Base-by-base conservation (phyloP, 371 early-diverging fungal genomes). In the Circinella minor region DNA sequence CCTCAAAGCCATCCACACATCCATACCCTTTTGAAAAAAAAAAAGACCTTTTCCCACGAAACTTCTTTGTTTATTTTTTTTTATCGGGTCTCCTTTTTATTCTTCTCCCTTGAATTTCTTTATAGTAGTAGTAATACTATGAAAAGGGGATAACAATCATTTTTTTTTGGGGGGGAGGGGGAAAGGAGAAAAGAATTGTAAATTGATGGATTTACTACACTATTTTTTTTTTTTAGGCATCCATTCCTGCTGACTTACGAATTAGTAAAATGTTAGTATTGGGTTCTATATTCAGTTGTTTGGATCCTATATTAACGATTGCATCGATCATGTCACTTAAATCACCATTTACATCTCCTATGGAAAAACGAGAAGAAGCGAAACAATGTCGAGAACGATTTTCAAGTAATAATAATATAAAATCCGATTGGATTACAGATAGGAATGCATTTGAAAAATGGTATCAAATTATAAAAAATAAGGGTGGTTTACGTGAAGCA, bases 251-350 rank as follows among this genome's bases (percentile, higher is more conserved):
- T n/a, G 95, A 96, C 76, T 82, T 97, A 17, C 84, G 90, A 61
- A 88, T 96, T 34, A 95, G 95, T 72, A 98, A 96, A 77, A 88
- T 97, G 80, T 78, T 98, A 27, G 73, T 98, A 48, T 89, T 88
- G 73, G 94, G 94, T 1, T 83, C 92, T 9, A 89, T 95, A 3
- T 92, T 94, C 73, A 79, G 88, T 27, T 96, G 96, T 65, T 77
- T 96, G 14, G 95, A 95, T 57, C 89, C 92, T 1, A 84, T 92
- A 1, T 71, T 95, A 36, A 95, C 95, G 0, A 87, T 96, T 20
- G 96, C 94, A 0, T 92, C 97, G 0, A 88, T 85, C 61, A 87
- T 94, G 89, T 87, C 88, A 9, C 77, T 88, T 39, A 92, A 91
- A 71, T 87, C 85, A 47, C 93, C 92, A 0, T 93, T 92, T 73